phyloP scores from a whole-genome alignment of 768 basidiomycete genomes.

The Russula foetens region DNA sequence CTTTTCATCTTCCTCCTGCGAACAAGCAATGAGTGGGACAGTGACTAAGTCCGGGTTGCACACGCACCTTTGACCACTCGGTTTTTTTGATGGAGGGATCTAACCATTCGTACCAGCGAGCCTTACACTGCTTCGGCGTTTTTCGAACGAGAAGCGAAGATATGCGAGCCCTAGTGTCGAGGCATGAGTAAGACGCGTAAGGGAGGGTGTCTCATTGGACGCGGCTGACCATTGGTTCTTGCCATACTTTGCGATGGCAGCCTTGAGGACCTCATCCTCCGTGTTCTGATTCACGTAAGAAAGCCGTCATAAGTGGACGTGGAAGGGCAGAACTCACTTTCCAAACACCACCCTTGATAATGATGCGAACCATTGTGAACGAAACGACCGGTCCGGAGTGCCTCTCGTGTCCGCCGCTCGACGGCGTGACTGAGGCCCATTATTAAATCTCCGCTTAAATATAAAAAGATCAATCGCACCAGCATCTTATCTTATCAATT shows the following conservation, averaged over 20 bases:
- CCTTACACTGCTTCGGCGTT: constrained; percentile 99
- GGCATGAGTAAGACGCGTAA: constrained; percentile 2
- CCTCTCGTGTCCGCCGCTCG: background rate
- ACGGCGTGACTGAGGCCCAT: background rate
- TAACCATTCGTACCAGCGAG: constrained; percentile 98
- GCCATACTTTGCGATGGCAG: constrained; percentile 95
- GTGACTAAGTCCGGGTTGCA: background rate
- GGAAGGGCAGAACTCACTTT: constrained; percentile 41
- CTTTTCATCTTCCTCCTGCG: constrained; percentile 95
- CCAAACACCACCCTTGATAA: constrained; percentile 91
- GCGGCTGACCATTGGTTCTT: constrained; percentile 81
- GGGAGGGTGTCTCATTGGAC: background rate
- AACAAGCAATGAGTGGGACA: background rate
- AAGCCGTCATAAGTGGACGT: background rate
- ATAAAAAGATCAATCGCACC: background rate
- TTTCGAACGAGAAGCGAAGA: constrained; percentile 96
- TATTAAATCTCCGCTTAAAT: constrained; percentile 2
- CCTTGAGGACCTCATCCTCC: constrained; percentile 97
- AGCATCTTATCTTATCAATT: constrained; percentile 2
- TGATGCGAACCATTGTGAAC: constrained; percentile 69
- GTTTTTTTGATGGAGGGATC: constrained; percentile 99
- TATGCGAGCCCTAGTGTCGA: constrained; percentile 81
- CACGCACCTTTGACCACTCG: constrained; percentile 91
- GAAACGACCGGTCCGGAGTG: background rate
- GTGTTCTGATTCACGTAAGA: constrained; percentile 53